Evolutionary conservation across 2,329 filamentous ascomycete genomes (phyloP).

Genomic region (Rutstroemia sp.): DNA sequence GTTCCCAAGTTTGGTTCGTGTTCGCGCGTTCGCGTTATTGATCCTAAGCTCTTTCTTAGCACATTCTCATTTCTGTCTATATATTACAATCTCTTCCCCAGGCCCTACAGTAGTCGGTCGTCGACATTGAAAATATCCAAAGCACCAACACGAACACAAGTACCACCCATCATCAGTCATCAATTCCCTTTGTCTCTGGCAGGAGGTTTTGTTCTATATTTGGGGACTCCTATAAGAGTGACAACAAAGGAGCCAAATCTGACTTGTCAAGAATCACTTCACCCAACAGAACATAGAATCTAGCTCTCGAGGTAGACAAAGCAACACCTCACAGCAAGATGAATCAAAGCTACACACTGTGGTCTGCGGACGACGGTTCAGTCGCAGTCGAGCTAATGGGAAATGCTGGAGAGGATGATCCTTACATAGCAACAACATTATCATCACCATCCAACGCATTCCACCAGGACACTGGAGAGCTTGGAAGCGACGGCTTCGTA

Average conservation of each 20-base stretch:
- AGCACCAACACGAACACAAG: no score
- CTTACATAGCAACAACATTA: not conserved
- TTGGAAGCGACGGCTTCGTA: not conserved
- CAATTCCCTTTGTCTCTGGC: no score
- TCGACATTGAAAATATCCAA: no score
- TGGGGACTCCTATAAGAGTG: no score
- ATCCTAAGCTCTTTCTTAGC: no score
- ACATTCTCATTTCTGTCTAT: no score
- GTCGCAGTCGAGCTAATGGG: not conserved
- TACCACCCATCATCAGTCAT: no score
- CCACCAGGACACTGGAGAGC: not conserved
- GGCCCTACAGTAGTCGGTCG: no score
- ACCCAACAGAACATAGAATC: not conserved
- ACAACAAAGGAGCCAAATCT: not conserved
- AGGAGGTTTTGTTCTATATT: no score
- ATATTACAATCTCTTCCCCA: no score
- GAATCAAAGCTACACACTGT: not conserved
- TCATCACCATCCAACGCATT: not conserved
- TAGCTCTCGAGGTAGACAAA: not conserved
- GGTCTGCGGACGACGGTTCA: not conserved
- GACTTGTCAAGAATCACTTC: not conserved
- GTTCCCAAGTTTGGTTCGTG: no score
- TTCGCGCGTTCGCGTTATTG: no score
- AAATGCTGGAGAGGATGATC: not conserved
- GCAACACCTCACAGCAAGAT: not conserved